Evolutionary conservation across 148 eudicot species (phyloP), one percentile per base, ranked within the genome.

Genomic region (Vaccinium darrowii): DNA sequence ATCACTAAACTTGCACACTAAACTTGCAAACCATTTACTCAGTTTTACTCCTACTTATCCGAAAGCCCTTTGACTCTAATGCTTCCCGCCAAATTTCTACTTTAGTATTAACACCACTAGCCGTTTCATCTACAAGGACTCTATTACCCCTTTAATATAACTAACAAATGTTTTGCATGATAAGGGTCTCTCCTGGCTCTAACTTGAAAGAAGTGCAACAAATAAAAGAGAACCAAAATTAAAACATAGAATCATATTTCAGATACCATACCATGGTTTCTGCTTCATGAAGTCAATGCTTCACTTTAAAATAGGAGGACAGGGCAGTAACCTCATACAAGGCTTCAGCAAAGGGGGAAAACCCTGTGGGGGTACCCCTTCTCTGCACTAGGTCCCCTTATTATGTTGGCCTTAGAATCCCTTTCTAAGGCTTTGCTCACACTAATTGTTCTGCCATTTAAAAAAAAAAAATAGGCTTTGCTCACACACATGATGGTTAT

Each of bases 281-380:
- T 16, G 67, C 56, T 79, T 65, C 65, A 54, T 79, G 81, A 79
- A 56, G 81, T 7, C 49, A 56, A 54, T 56, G 81, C 81, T 30
- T 79, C 65, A 56, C 81, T 79, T 30, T 30, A 15, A 52, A 47
- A 50, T 14, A 33, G 49, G 60, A 56, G 65, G 49, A 53, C 4
- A 25, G 23, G 54, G 21, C 63, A 52, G 63, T 27, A 54, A 78
- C 33, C 39, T 51, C 16, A 27, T 53, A 25, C 47, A 53, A 25
- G 81, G 15, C 47, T 53, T 54, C 81, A 79, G 47, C 30, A 30
- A 79, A 16, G 51, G 47, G 65, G 23, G 49, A 3, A 14, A 79
- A 7, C 49, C 63, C 15, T 30, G 5, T 16, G 47, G 16, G 36
- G 80, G 58, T 51, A 78, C 19, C 36, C 63, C 62, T 30, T 27